A percentile compares a stretch with the other conserved stretches of the same genome.
Evolutionary conservation across 2,329 filamentous ascomycete genomes (phyloP).

Genomic region (Fusarium sp.): DNA sequence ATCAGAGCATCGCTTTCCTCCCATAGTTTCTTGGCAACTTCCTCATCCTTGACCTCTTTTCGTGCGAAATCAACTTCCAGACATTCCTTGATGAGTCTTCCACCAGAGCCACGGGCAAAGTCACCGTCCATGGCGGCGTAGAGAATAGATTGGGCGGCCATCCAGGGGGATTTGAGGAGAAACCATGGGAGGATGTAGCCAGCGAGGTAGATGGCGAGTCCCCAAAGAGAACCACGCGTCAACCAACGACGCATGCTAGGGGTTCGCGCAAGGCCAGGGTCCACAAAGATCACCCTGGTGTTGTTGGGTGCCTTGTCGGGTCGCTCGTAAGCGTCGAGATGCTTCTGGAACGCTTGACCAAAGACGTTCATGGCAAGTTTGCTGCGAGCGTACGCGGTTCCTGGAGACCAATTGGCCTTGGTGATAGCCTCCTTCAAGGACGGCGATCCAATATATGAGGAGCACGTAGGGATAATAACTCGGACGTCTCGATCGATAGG

Average conservation of each 20-base stretch:
- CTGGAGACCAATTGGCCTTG: constrained; percentile 63
- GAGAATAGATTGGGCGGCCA: constrained; percentile 87
- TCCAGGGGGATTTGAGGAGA: constrained; percentile 81
- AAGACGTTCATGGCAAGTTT: constrained; percentile 89
- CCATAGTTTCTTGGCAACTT: constrained; percentile 86
- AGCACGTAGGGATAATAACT: constrained; percentile 85
- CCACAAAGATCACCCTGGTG: constrained; percentile 83
- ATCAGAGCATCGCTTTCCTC: constrained; percentile 87
- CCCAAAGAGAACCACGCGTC: constrained; percentile 82
- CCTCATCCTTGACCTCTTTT: constrained; percentile 79
- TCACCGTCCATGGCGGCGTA: constrained; percentile 84
- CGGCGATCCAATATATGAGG: constrained; percentile 83
- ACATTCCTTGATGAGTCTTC: constrained; percentile 88
- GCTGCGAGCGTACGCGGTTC: constrained; percentile 69
- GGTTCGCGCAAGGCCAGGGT: constrained; percentile 85
- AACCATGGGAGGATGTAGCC: constrained; percentile 88
- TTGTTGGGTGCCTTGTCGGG: constrained; percentile 86
- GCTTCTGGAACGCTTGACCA: constrained; percentile 89
- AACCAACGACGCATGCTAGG: constrained; percentile 89
- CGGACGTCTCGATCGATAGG: constrained; percentile 93
- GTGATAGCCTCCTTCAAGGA: constrained; percentile 65
- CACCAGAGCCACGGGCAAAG: constrained; percentile 71
- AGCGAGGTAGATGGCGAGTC: constrained; percentile 77
- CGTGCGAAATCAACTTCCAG: constrained; percentile 76
- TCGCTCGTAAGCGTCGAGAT: constrained; percentile 82